These are phyloP conservation scores for Tothia fuscella DNA, from an alignment of 2,329 filamentous ascomycete genomes.

Conservation along the genomic window DNA sequence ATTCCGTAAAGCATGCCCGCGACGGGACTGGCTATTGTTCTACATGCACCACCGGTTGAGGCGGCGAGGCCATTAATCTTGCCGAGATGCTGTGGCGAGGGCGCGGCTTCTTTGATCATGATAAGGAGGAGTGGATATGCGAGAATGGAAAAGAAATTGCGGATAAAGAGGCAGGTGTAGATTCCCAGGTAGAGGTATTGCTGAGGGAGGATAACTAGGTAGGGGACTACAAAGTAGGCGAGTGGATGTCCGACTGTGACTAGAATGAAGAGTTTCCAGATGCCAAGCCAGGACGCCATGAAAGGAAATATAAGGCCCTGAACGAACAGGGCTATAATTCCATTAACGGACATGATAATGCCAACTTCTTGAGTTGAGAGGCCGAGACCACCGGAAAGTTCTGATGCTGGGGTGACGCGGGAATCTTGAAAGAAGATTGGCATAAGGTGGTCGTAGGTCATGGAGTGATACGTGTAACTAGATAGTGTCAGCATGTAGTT, in stretches of 20 bases:
- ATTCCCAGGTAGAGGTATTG: conserved; percentile 47
- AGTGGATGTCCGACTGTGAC: conserved; percentile 56
- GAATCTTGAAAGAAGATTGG: conserved; percentile 88
- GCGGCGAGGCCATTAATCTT: conserved; percentile 63
- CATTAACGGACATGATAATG: conserved; percentile 56
- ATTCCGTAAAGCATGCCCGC: conserved; percentile 55
- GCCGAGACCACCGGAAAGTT: conserved; percentile 49
- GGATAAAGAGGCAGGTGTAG: conserved; percentile 43
- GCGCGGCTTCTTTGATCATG: conserved; percentile 59
- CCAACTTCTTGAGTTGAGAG: conserved; percentile 55
- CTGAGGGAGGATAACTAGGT: conserved; percentile 47
- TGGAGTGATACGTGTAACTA: conserved; percentile 78
- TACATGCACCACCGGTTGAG: conserved; percentile 56
- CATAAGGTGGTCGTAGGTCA: conserved; percentile 86
- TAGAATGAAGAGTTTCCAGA: conserved; percentile 54
- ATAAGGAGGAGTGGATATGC: conserved; percentile 12
- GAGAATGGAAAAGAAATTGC: conserved; percentile 13
- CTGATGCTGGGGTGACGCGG: conserved; percentile 25
- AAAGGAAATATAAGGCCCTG: conserved; percentile 60
- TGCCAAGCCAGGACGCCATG: conserved; percentile 49
- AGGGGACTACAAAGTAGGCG: conserved; percentile 58
- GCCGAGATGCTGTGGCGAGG: conserved; percentile 49
- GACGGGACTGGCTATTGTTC: conserved; percentile 57
- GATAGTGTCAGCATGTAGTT: background rate
- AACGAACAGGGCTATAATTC: conserved; percentile 58